Conservation (phyloP, 805 yeast species). For the Saturnispora bothae region DNA sequence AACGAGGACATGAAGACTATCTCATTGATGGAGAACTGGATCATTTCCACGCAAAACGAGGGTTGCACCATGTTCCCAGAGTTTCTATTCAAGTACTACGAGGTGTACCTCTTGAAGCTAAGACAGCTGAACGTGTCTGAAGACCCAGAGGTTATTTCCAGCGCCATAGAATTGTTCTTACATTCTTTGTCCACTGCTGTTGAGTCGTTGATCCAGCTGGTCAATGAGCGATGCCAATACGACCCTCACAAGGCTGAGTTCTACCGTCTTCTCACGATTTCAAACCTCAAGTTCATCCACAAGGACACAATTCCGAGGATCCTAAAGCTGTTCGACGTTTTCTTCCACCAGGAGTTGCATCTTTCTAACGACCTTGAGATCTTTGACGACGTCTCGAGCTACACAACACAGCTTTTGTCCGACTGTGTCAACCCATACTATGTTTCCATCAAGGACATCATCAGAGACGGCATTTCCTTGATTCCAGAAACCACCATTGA, state of each 20-base stretch:
- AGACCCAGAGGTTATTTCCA: conserved; percentile 15
- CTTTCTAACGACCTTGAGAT: conserved; percentile 33
- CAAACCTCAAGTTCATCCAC: conserved; percentile 42
- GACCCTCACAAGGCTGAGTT: conserved; percentile 19
- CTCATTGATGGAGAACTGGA: conserved; percentile 31
- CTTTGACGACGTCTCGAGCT: conserved; percentile 33
- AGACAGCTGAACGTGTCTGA: conserved; percentile 15
- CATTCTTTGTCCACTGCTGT: conserved; percentile 26
- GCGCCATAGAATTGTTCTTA: conserved; percentile 27
- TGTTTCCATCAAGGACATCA: conserved; percentile 29
- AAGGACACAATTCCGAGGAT: conserved; percentile 37
- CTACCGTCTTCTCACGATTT: conserved; percentile 30
- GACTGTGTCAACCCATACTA: conserved; percentile 42
- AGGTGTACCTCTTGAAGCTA: conserved; percentile 26
- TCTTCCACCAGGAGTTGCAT: conserved; percentile 36
- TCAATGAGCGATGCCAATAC: conserved; percentile 10
- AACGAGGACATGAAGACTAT: conserved; percentile 19
- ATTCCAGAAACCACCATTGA: conserved; percentile 5
- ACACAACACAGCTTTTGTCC: conserved; percentile 45
- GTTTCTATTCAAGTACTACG: conserved; percentile 30
- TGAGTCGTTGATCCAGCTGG: conserved; percentile 37
- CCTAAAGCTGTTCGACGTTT: conserved; percentile 38
- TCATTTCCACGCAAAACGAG: conserved; percentile 18
- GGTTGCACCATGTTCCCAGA: conserved; percentile 31
- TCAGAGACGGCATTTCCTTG: conserved; percentile 30